These are phyloP conservation scores for Linderniella brevidens DNA, from an alignment of 257 asterid species.

Conservation along the genomic window DNA sequence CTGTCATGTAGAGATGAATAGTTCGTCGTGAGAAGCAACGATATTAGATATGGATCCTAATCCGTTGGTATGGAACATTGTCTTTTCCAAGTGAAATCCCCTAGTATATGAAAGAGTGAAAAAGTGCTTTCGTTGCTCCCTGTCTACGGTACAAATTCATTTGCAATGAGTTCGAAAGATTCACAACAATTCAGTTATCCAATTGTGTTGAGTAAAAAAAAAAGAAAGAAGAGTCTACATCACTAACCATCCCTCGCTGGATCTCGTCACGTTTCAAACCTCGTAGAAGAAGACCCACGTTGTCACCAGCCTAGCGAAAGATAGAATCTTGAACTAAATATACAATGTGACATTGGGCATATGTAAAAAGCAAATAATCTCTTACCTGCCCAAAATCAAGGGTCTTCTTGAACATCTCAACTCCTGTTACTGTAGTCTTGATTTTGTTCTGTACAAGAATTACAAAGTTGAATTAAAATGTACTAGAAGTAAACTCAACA, in stretches of 20 bases:
- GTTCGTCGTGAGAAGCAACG: not conserved
- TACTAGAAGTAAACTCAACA: not conserved
- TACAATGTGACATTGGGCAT: not conserved
- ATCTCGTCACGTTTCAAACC: constrained; percentile 92
- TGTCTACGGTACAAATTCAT: no score
- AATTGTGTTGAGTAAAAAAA: not conserved
- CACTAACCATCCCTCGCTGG: constrained; percentile 80
- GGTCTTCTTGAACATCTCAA: constrained; percentile 96
- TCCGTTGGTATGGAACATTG: no score
- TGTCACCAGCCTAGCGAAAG: constrained; percentile 85
- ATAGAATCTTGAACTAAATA: constrained; percentile 2
- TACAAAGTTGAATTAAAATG: not conserved
- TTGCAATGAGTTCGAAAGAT: no score
- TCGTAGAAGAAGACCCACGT: constrained; percentile 92
- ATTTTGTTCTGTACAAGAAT: constrained; percentile 37
- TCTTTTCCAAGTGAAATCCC: no score
- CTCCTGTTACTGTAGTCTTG: constrained; percentile 91
- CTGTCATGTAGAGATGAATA: no score
- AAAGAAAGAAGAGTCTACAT: not conserved
- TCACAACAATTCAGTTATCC: not conserved
- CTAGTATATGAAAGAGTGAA: no score
- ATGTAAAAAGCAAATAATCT: not conserved
- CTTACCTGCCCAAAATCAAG: constrained; percentile 86
- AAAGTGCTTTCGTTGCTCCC: no score
- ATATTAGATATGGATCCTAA: not conserved